Base-by-base conservation (phyloP, 345 rosid genomes). In the Eucalyptus polyanthemos region DNA sequence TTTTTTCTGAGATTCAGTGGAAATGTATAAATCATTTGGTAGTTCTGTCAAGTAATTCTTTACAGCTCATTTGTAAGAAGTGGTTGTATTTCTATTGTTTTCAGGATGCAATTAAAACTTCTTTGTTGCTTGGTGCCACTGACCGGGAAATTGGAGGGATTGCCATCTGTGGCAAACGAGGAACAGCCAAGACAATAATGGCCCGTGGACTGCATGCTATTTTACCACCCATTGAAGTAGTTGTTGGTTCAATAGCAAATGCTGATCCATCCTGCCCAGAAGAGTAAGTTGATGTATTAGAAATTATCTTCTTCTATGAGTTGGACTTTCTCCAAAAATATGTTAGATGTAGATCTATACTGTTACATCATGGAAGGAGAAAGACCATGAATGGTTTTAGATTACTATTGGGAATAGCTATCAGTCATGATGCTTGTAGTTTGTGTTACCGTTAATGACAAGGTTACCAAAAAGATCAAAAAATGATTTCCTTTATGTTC, bases 141-240 rank as follows among this genome's bases (percentile, higher is more conserved):
- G 99, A 97, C 91, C 97, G 97, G 88, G 98, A 95, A 87, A 94
- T 97, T 88, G 98, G 99, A 89, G 99, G 99, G 89, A 95, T 97
- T 91, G 99, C 98, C 83, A 94, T 97, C 45, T 95, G 96, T 86
- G 99, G 98, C 87, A 96, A 91, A 89, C 94, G 99, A 92, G 99
- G 98, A 88, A 97, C 98, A 86, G 98, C 99, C 87, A 97, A 97
- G 93, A 97, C 99, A 25, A 92, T 97, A 56, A 96, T 97, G 99
- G 99, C 99, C 22, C 96, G 99, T 87, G 99, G 99, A 16, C 89
- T 97, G 88, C 98, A 97, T 90, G 98, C 95, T 7, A 91, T 97
- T 88, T 93, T 97, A 87, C 99, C 99, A 5, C 99, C 98, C 88
- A 97, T 97, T 69, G 99, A 97, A 92, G 99, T 95, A 31, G 98